Base-by-base conservation (phyloP, 176 grass and related monocot species). In the Cocos nucifera region DNA sequence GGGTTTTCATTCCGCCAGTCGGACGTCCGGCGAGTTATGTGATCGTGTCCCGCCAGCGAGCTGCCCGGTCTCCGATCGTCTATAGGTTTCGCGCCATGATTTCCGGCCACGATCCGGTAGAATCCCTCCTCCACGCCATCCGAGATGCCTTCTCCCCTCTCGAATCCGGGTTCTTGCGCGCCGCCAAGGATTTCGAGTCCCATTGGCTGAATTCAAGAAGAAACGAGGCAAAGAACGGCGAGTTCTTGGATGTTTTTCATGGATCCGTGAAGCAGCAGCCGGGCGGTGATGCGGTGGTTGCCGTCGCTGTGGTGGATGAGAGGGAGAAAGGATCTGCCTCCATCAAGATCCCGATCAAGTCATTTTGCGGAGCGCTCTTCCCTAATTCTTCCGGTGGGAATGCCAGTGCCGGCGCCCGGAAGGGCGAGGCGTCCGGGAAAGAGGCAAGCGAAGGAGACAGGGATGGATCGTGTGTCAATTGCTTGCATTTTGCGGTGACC, bases 401-500 rank as follows among this genome's bases (percentile, higher is more conserved):
- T 53, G 51, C 18, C 69, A 58, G 25, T 1, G 28, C 28, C 17
- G 19, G 49, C 22, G 26, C 50, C 4, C 25, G n/a, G 49, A 28
- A 32, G 51, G 59, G 3, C 25, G 51, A 61, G 54, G 53, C 49
- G 5, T 61, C 19, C 15, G 63, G 25, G 49, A 81, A 59, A 59
- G 66, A 62, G 32, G 51, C 56, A 17, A 53, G 21, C 48, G 59
- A 71, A 30, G 62, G 71, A 58, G 52, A 51, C 4, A 73, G 30
- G 32, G 20, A 68, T 19, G 79, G 66, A 29, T 76, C 79, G 6
- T 82, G 80, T 69, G 20, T 59, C 15, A 83, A 88, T 57, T 85
- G 87, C 78, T 69, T 87, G 53, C 73, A 73, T 6, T 96, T 85
- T 64, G 67, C 63, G 26, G 62, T 69, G 55, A 66, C 72, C 20